Base-by-base conservation (phyloP, 1,139 yeast species). In the Lodderomyces parapsilosis region DNA sequence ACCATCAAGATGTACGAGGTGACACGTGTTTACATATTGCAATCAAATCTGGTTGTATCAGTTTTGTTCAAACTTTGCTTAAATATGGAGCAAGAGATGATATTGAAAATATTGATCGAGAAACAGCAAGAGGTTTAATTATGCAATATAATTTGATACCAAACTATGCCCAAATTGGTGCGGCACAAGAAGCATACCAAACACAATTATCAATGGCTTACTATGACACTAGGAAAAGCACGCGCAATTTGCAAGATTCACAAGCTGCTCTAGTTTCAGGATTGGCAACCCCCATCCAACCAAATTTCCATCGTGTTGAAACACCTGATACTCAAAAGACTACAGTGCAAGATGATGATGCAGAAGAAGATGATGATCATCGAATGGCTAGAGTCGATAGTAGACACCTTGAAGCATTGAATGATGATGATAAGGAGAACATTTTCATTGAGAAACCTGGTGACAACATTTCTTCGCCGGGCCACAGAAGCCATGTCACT, bases 11-110 rank as follows among this genome's bases (percentile, higher is more conserved):
- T 60, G 74, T 73, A 11, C 71, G 78, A 48, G 90, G 91, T 6
- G 83, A 83, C 50, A 82, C 90, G 0, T 82, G 86, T 27, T 62
- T 83, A 41, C 88, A 83, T 53, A 62, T 85, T 39, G 86, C 90
- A 5, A 68, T 78, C 2, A 72, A 73, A 47, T 60, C 74, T 7
- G 68, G 67, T 37, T 66, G 73, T 46, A 45, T 61, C 3, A 67
- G 63, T 36, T 57, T 81, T 32, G 71, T 71, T 4, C 66, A 67
- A 41, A 51, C 61, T 8, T 62, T 78, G 38, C 56, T 74, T 43
- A 59, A 65, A 36, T 66, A 63, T 47, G 80, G 81, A 13, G 80
- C 81, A 4, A 58, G 74, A 36, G 79, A 77, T 54, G 74, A 71
- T 50, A 58, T 74, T 36, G 62, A 63, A 33, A 74, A 74, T 51